Evolutionary conservation across 345 rosid species (phyloP), one percentile per base, ranked within the genome.

Genomic region (Salix purpurea): DNA sequence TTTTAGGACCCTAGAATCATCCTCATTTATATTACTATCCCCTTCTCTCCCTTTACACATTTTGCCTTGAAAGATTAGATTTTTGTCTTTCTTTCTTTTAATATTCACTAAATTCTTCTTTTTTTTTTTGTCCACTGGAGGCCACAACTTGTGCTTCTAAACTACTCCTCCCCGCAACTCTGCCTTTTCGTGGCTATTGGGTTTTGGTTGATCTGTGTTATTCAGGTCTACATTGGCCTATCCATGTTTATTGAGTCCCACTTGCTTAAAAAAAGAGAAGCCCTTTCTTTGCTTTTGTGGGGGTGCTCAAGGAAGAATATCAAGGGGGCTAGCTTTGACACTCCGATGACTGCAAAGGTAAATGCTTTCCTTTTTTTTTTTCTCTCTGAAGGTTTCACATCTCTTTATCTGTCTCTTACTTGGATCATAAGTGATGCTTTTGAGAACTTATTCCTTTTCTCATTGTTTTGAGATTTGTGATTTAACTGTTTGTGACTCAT

Each of bases 361-460:
- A 83, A 74, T 80, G 66, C 77, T 70, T 80, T 78, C 66, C 76
- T 74, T 71, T 71, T 71, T 71, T 18, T 16, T 69, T 56, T 66
- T 24, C 36, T 52, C 52, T 72, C 71, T 65, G 28, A 77, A 32
- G 54, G 69, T 4, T 67, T 82, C 65, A 46, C 80, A 73, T 78
- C 75, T 85, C 80, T 84, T 80, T 82, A 68, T 80, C 82, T 81
- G 74, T 81, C 82, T 84, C 84, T 91, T 90, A 75, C 96, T 92
- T 92, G 84, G 84, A 83, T 87, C 85, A 74, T 76, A 90, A 90
- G 92, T 84, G 97, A 91, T 94, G 88, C 97, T 83, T 77, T 67
- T 39, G 32, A 40, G 40, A 65, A 54, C 76, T 72, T 75, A 71
- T 85, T 85, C 73, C 65, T 67, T 62, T 76, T 72, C 77, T 76